Conservation (phyloP, 805 yeast genomes). For the Saccharomycopsis olivae region DNA sequence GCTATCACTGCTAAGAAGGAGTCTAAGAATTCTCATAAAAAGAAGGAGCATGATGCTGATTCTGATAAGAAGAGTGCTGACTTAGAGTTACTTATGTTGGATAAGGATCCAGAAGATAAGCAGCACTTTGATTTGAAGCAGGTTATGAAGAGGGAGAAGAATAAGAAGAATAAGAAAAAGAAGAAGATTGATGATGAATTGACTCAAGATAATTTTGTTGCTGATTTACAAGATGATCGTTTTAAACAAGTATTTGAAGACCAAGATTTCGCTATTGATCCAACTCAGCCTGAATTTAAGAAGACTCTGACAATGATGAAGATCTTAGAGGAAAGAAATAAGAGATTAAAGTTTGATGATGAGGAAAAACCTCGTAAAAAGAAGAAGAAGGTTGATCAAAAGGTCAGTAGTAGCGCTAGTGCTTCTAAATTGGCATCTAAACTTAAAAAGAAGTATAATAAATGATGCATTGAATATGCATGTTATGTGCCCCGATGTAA, state of each 20-base stretch:
- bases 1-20: conserved; percentile 25
- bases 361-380: conserved; percentile 1
- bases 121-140: conserved; percentile 78
- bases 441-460: conserved; percentile 13
- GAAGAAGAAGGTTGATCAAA: conserved; percentile 1
- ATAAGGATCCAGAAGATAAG: conserved; percentile 28
- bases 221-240: conserved; percentile 72
- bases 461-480: too few relatives aligned
- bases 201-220: conserved; percentile 34
- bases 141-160: conserved; percentile 57
- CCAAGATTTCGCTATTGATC: conserved; percentile 91
- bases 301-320: conserved; percentile 80
- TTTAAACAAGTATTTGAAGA: conserved; percentile 75
- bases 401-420: background rate
- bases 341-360: conserved; percentile 20
- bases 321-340: conserved; percentile 64
- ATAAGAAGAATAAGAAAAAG: conserved; percentile 38
- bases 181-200: conserved; percentile 42
- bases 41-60: conserved; percentile 23
- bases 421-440: conserved; percentile 9
- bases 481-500: too few relatives aligned
- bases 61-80: conserved; percentile 46
- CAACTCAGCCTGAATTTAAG: conserved; percentile 83
- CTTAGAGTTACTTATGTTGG: conserved; percentile 62
- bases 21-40: conserved; percentile 29